Percentiles rank a stretch among this genome's conserved stretches.
These are phyloP conservation scores for Fraxinus cuspidata DNA, from an alignment of 257 asterid species.

Conservation along the genomic window DNA sequence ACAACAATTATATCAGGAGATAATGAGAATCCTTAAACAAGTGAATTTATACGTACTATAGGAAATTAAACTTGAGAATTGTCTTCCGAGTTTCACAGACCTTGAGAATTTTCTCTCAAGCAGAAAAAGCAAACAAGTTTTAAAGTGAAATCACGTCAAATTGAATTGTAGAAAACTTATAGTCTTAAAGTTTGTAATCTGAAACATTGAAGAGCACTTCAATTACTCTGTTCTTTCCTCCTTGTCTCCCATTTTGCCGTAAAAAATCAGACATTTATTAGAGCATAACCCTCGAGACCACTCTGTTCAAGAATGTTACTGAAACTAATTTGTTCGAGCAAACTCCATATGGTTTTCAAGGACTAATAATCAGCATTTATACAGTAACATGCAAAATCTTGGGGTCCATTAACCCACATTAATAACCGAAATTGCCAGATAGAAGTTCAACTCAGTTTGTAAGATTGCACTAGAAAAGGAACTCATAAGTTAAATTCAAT, in stretches of 20 bases:
- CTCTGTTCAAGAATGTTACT: not conserved
- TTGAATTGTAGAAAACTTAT: not conserved
- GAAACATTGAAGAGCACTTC: not conserved
- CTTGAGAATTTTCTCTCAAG: not conserved
- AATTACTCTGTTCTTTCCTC: not conserved
- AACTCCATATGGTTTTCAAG: not conserved
- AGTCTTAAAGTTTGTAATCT: not conserved
- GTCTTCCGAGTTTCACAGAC: not conserved
- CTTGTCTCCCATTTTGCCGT: not conserved
- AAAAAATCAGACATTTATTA: not conserved
- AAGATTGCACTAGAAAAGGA: not conserved
- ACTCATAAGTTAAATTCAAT: not conserved
- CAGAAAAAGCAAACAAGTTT: not conserved
- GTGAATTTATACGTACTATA: not conserved
- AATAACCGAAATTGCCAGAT: not conserved
- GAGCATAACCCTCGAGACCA: not conserved
- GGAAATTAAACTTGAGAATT: not conserved
- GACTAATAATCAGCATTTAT: not conserved
- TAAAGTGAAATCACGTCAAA: not conserved
- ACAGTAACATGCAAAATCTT: not conserved
- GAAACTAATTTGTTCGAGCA: not conserved
- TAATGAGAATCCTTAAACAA: slow-evolving; percentile 11
- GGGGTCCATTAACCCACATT: not conserved
- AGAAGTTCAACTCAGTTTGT: not conserved
- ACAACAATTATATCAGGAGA: not conserved